These are phyloP conservation scores for Sphenostylis stenocarpa DNA, from an alignment of 306 rosid genomes.

Conservation along the genomic window DNA sequence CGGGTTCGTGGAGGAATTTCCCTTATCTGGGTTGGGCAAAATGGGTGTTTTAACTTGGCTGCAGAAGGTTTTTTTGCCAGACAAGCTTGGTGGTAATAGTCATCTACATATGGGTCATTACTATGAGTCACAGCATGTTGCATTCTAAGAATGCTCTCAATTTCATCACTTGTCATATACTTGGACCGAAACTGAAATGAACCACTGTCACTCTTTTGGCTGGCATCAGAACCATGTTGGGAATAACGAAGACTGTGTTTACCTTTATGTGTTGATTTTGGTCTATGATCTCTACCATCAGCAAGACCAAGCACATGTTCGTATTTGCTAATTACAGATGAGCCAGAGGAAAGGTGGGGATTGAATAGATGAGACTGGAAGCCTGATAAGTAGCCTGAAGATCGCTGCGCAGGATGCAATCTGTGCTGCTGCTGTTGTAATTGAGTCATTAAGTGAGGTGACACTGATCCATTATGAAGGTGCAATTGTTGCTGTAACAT, in stretches of 20 bases:
- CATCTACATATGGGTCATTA: constrained; percentile 52
- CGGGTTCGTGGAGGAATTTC: constrained; percentile 51
- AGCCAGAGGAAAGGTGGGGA: constrained; percentile 40
- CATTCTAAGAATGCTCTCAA: constrained; percentile 60
- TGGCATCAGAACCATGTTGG: constrained; percentile 46
- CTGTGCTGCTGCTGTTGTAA: constrained; percentile 56
- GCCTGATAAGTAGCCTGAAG: constrained; percentile 48
- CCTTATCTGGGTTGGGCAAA: constrained; percentile 53
- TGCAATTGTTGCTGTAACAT: constrained; percentile 84
- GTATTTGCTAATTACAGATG: constrained; percentile 37
- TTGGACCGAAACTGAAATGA: constrained; percentile 56
- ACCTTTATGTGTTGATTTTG: constrained; percentile 50
- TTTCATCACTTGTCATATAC: constrained; percentile 60
- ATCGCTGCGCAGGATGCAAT: constrained; percentile 45
- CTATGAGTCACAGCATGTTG: constrained; percentile 53
- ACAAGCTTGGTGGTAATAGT: constrained; percentile 60
- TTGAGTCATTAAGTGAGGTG: constrained; percentile 50
- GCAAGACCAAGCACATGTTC: constrained; percentile 42
- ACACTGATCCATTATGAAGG: constrained; percentile 47
- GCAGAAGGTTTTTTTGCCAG: constrained; percentile 42
- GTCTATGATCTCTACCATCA: constrained; percentile 49
- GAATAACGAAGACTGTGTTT: constrained; percentile 45
- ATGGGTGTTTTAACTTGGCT: constrained; percentile 44
- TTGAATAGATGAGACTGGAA: constrained; percentile 50
- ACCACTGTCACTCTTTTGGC: constrained; percentile 44